A percentile compares a stretch with the other conserved stretches of the same genome.
Conservation (phyloP, 164 flowering plant species). For the Vitis vinifera region ASM3070453v1 NC_081810.1:13407501-13408000, state of each 20-base stretch:
- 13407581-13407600: background rate
- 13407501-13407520: background rate
- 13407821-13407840: conserved; percentile 97
- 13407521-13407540: background rate
- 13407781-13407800: conserved; percentile 99
- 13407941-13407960: background rate
- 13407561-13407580: background rate
- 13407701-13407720: no score
- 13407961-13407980: conserved; percentile 11
- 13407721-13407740: no score
- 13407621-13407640: no score
- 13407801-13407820: conserved; percentile 96
- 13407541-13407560: background rate
- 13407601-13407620: background rate
- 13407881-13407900: conserved; percentile 8
- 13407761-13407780: conserved; percentile 17
- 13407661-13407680: no score
- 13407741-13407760: no score
- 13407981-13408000: conserved; percentile 99
- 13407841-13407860: conserved; percentile 96
- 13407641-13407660: no score
- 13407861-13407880: conserved; percentile 99
- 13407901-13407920: background rate
- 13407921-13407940: background rate
- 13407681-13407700: no score